Conservation (phyloP, 208 protist genomes). For the Trypanosoma lewisi region DNA sequence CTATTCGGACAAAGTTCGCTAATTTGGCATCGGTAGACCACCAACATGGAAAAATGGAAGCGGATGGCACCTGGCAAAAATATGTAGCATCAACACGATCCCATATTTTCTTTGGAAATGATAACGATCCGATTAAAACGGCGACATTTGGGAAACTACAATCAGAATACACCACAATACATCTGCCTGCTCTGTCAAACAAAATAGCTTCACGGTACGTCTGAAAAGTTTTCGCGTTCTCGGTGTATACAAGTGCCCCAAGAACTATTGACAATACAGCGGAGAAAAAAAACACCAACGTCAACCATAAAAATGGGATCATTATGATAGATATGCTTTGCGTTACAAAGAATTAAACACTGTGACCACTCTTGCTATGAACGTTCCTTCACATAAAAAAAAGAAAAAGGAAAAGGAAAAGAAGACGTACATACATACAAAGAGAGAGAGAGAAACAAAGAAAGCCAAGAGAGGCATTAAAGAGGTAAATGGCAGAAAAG, state of each 20-base stretch:
- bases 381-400: neutral
- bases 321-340: neutral
- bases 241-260: slow-evolving; percentile 2
- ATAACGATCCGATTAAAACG: neutral
- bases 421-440: neutral
- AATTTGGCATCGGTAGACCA: neutral
- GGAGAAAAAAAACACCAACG: slow-evolving; percentile 1
- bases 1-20: slow-evolving; percentile 11
- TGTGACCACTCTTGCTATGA: neutral
- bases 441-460: neutral
- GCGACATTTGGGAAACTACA: slow-evolving; percentile 6
- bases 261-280: neutral
- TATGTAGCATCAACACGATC: slow-evolving; percentile 2
- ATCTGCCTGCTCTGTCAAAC: slow-evolving; percentile 11
- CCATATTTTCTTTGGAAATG: slow-evolving; percentile 3
- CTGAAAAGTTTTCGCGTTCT: neutral
- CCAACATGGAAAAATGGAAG: slow-evolving; percentile 2
- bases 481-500: too few species aligned
- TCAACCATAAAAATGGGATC: neutral
- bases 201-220: neutral
- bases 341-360: slow-evolving; percentile 7
- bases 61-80: slow-evolving; percentile 12
- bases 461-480: too few species aligned
- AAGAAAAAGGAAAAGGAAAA: slow-evolving; percentile 6
- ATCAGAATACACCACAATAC: slow-evolving; percentile 6